phyloP scores from a whole-genome alignment of 805 yeast genomes.

The Metschnikowia gelsemii region DNA sequence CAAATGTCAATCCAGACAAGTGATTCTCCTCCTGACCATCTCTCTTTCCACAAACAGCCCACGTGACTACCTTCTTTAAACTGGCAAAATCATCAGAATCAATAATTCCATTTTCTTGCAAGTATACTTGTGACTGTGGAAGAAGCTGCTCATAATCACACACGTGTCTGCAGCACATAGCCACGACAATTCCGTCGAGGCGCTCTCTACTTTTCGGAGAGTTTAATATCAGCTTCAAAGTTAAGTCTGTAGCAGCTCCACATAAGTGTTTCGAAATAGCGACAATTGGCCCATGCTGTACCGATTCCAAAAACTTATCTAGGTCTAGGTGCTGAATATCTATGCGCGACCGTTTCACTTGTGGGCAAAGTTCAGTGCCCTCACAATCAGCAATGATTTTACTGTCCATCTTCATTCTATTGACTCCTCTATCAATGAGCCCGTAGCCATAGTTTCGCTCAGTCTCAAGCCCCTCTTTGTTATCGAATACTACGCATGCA shows the following conservation, averaged over 20 bases:
- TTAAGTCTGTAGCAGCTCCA: slow-evolving; percentile 91
- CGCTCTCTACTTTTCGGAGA: slow-evolving; percentile 17
- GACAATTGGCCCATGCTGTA: slow-evolving; percentile 34
- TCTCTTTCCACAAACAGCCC: slow-evolving; percentile 81
- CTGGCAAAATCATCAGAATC: slow-evolving; percentile 41
- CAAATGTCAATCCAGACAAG: slow-evolving; percentile 40
- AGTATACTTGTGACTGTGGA: slow-evolving; percentile 43
- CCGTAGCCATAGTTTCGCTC: slow-evolving; percentile 43
- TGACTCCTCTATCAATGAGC: slow-evolving; percentile 73
- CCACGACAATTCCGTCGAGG: slow-evolving; percentile 66
- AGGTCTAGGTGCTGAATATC: slow-evolving; percentile 78
- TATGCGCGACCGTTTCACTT: slow-evolving; percentile 54
- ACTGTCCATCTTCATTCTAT: slow-evolving; percentile 73
- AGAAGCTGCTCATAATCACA: slow-evolving; percentile 63
- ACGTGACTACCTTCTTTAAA: slow-evolving; percentile 68
- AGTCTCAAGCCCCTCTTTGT: neutral
- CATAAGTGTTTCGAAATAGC: slow-evolving; percentile 87
- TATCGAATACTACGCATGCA: slow-evolving; percentile 31
- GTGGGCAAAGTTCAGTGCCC: slow-evolving; percentile 27
- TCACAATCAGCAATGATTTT: slow-evolving; percentile 59
- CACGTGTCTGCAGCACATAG: slow-evolving; percentile 91
- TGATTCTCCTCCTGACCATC: slow-evolving; percentile 44
- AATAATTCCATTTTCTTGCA: slow-evolving; percentile 35
- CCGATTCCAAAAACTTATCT: slow-evolving; percentile 40
- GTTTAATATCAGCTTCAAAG: slow-evolving; percentile 61